Conservation (phyloP, 371 early-diverging fungal genomes). For the Batrachochytrium dendrobatidis region DNA sequence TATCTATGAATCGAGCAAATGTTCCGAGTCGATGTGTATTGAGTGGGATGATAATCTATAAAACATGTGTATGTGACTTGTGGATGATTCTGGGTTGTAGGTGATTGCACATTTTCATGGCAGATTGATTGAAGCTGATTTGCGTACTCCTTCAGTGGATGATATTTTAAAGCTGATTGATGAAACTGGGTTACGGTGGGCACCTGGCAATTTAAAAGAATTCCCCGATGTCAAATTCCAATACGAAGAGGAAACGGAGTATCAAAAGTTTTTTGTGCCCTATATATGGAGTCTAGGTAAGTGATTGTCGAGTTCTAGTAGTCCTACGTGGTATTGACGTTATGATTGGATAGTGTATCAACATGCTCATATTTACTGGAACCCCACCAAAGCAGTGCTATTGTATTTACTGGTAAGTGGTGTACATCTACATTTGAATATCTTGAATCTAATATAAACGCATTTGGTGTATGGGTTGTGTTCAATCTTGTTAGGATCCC, state of each 20-base stretch:
- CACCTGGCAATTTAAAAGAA: slow-evolving; percentile 48
- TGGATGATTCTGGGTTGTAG: slow-evolving; percentile 10
- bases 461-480: neutral
- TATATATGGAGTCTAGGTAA: slow-evolving; percentile 58
- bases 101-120: slow-evolving; percentile 57
- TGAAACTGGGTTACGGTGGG: slow-evolving; percentile 59
- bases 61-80: neutral
- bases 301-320: neutral
- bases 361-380: slow-evolving; percentile 60
- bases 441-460: neutral
- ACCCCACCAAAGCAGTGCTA: slow-evolving; percentile 53
- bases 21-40: neutral
- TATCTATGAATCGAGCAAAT: neutral
- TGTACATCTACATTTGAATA: neutral
- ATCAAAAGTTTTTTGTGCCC: slow-evolving; percentile 60
- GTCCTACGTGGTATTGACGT: neutral
- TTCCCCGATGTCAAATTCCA: slow-evolving; percentile 57
- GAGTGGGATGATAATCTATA: neutral
- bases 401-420: slow-evolving; percentile 17
- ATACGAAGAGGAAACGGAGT: slow-evolving; percentile 57
- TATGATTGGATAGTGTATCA: slow-evolving; percentile 5
- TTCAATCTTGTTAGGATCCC: too few relatives aligned
- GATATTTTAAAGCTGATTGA: slow-evolving; percentile 62
- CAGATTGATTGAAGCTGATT: slow-evolving; percentile 55
- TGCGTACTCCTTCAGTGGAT: slow-evolving; percentile 57